Evolutionary conservation across 1,284 basidiomycete species (phyloP), one percentile per base, ranked within the genome.

Genomic region (Schizophyllum amplum): DNA sequence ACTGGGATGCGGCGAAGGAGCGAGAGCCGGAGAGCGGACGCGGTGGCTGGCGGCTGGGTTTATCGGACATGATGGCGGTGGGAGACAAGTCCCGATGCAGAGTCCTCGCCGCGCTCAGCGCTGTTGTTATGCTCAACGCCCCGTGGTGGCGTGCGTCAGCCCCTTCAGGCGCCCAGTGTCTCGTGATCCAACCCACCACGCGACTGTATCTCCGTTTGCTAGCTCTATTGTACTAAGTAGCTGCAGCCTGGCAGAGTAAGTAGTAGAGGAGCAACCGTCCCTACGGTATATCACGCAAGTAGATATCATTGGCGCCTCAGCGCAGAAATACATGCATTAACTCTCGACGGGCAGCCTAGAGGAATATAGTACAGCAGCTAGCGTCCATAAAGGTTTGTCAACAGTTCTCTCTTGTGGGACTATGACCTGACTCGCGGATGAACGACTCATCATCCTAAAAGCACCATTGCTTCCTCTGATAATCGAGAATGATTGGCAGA

Each of bases 401-500:
- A n/a, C n/a, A n/a, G n/a, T n/a, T n/a, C n/a, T n/a, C n/a, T n/a
- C n/a, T n/a, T n/a, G n/a, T n/a, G n/a, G n/a, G n/a, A n/a, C n/a
- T n/a, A n/a, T n/a, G n/a, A n/a, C n/a, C n/a, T n/a, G n/a, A n/a
- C n/a, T n/a, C n/a, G n/a, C n/a, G n/a, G n/a, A n/a, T n/a, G n/a
- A n/a, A n/a, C n/a, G n/a, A n/a, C n/a, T n/a, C n/a, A n/a, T n/a
- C n/a, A n/a, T n/a, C 33, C 48, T 50, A 50, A 11, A 50, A 22
- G 47, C 48, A 56, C 84, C 84, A 91, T n/a, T 78, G 70, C 66
- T 86, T 86, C 50, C 84, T 79, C 69, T 97, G 94, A 72, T 90
- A 98, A 53, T 88, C 84, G 20, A 98, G 75, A 17, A 98, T 68
- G 58, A 97, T 86, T 1, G 92, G 91, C 22, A 94, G 71, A 67